Evolutionary conservation across 331 rosid genomes (phyloP), one percentile per base, ranked within the genome.

Genomic region (Acacia concinna): DNA sequence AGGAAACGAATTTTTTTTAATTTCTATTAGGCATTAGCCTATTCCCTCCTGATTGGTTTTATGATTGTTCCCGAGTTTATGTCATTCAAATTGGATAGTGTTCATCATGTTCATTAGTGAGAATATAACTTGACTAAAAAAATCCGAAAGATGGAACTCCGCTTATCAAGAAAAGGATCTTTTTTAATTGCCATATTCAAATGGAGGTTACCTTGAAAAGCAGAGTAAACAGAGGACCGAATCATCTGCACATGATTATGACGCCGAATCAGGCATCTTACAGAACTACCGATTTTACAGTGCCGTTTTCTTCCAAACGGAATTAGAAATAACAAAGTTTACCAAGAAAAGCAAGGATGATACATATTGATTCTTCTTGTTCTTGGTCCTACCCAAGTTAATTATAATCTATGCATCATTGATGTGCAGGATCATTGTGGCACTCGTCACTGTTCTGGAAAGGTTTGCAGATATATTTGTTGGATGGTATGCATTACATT

Each of bases 361-460:
- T 12, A 60, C n/a, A 41, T 59, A 15, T 60, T 56, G 20, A 34
- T 21, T 32, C 4, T 28, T 40, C n/a, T 63, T 71, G 71, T 71
- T 63, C 64, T 28, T 76, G 73, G 40, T 32, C 52, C 49, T 72
- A 47, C 40, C 46, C 27, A 37, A 21, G 37, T 38, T 37, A 28
- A 31, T 20, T 20, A 35, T 66, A 66, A 25, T 63, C 27, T 30
- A 8, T 28, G 70, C 40, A 28, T 57, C 12, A 64, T 78, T 34
- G 30, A 67, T 52, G 71, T 79, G 85, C 90, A 96, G 99, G 99
- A 91, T 90, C 72, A 90, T 96, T 64, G 92, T 91, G 79, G 99
- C 99, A 4, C 46, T 89, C 31, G 59, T 91, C 43, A 88, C 97
- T 4, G 88, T 91, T 17, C 72, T 91, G 27, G 99, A 93, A 86